A percentile compares a stretch with the other conserved stretches of the same genome.
These are phyloP conservation scores for Aurinia saxatilis DNA, from an alignment of 345 rosid species.

Conservation along the genomic window DNA sequence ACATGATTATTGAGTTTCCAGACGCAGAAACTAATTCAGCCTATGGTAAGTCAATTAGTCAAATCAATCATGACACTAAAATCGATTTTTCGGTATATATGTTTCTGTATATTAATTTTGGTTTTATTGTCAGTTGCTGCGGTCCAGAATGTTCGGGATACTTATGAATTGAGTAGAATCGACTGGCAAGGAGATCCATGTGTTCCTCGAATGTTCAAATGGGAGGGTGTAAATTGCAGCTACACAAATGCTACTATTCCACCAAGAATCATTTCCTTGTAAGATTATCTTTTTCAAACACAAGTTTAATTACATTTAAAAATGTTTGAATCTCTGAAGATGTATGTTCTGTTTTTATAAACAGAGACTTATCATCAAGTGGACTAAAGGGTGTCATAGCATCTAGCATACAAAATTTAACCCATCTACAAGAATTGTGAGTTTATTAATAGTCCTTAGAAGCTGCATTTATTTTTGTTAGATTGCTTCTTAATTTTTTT, in stretches of 20 bases:
- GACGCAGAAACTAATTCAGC: conserved; percentile 15
- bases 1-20: neutral
- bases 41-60: conserved; percentile 22
- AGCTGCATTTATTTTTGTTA: neutral
- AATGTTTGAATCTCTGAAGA: neutral
- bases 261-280: conserved; percentile 41
- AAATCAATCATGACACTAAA: neutral
- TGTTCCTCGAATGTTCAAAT: conserved; percentile 5
- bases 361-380: conserved; percentile 34
- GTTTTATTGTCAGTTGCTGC: conserved; percentile 22
- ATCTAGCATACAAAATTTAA: conserved; percentile 23
- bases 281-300: conserved; percentile 3
- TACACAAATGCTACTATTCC: conserved; percentile 5
- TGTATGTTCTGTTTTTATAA: neutral
- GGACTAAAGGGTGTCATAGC: conserved; percentile 32
- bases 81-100: neutral
- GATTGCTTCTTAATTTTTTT: neutral
- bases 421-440: conserved; percentile 30
- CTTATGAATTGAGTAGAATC: conserved; percentile 21
- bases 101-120: neutral
- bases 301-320: neutral
- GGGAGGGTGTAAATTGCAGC: conserved; percentile 38
- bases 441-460: neutral
- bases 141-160: conserved; percentile 26
- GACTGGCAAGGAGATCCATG: conserved; percentile 54